Percentiles rank a stretch among this genome's conserved stretches.
Conservation (phyloP, 2,329 filamentous ascomycete species). For the Arthrobotrys pseudoclavata region DNA sequence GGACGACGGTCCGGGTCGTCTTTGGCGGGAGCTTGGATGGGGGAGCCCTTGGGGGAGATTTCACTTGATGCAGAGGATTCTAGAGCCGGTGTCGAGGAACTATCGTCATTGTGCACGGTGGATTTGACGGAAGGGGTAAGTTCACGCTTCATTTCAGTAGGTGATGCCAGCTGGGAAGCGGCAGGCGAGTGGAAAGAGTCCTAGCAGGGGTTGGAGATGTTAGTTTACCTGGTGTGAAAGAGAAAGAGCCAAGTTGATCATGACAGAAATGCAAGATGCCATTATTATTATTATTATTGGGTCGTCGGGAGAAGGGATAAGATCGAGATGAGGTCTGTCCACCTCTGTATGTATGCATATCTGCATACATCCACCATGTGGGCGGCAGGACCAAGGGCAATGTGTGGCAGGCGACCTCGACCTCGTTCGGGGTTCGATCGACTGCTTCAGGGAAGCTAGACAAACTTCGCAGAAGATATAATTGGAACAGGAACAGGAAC, state of each 20-base stretch:
- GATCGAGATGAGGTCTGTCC: conserved; percentile 26
- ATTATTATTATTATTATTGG: background rate
- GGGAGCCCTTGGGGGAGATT: conserved; percentile 43
- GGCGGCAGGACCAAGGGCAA: background rate
- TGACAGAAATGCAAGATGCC: background rate
- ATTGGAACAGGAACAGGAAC: conserved; percentile 5
- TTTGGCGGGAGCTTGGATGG: conserved; percentile 26
- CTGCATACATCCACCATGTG: background rate
- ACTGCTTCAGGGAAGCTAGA: conserved; percentile 14
- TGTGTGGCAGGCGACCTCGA: background rate
- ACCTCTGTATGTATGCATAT: background rate
- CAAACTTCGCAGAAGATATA: conserved; percentile 25
- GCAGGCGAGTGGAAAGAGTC: conserved; percentile 60
- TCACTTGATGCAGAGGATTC: conserved; percentile 55
- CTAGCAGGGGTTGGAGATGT: conserved; percentile 29
- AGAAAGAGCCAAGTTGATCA: conserved; percentile 12
- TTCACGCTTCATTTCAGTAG: conserved; percentile 60
- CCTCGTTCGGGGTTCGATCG: background rate
- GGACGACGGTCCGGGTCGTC: conserved; percentile 48
- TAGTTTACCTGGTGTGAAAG: conserved; percentile 15
- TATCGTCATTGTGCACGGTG: conserved; percentile 56
- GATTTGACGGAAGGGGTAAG: conserved; percentile 60
- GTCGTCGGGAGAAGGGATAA: background rate
- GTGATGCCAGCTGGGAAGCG: conserved; percentile 56
- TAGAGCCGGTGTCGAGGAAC: conserved; percentile 34